Percentiles rank a stretch among this genome's conserved stretches.
Conservation (phyloP, 75 land plant species). For the Picea sitchensis region DNA sequence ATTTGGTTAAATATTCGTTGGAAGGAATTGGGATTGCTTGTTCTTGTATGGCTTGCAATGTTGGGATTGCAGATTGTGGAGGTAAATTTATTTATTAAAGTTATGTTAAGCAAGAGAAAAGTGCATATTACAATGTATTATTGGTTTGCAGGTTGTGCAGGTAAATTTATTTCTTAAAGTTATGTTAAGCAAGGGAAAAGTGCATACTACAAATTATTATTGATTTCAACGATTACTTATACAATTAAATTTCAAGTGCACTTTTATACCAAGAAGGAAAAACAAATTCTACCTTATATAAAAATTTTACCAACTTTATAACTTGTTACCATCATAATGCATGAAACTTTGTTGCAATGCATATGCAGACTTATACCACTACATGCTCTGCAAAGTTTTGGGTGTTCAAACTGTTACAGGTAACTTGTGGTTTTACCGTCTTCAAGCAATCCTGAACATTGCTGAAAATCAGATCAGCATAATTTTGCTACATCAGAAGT, state of each 20-base stretch:
- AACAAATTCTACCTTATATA: neutral
- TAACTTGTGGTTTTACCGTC: conserved; percentile 5
- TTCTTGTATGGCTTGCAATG: conserved; percentile 34
- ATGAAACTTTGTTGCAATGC: neutral
- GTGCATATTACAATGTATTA: neutral
- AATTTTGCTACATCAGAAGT: neutral
- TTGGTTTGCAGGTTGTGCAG: neutral
- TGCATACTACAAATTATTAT: neutral
- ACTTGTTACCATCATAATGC: neutral
- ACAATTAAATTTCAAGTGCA: neutral
- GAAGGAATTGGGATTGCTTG: too few species aligned
- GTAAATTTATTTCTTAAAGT: neutral
- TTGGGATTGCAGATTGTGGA: conserved; percentile 27
- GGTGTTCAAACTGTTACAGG: conserved; percentile 53
- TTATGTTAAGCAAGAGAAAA: neutral
- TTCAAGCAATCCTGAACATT: conserved; percentile 22
- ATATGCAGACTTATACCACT: conserved; percentile 27
- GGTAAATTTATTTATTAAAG: neutral
- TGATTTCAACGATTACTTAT: neutral
- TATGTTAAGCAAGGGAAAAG: neutral
- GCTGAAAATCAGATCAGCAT: neutral
- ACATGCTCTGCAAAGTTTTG: conserved; percentile 51
- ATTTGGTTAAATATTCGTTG: too few species aligned
- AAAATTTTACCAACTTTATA: neutral
- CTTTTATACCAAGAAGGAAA: neutral